Evolutionary conservation across 768 basidiomycete genomes (phyloP), one percentile per base, ranked within the genome.

Genomic region (Pisolithus orientalis): DNA sequence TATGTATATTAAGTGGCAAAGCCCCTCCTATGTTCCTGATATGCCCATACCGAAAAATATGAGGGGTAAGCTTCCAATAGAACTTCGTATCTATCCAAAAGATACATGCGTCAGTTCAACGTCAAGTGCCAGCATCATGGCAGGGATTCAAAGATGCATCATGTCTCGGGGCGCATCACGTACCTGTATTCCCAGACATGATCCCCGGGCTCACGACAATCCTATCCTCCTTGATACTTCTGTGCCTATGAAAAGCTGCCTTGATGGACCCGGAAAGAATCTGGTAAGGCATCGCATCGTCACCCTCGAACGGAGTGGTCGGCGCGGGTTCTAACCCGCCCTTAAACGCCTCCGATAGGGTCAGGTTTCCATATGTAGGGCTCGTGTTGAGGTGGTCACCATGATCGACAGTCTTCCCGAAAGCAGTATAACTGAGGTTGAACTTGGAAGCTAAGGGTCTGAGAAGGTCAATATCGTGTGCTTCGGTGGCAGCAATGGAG

Each of bases 41-140:
- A 47, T 69, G 70, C 17, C 62, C 65, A 53, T 88, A 90, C 16
- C 87, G 80, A 77, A 86, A 89, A 55, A 90, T 88, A 57, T 87
- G 84, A 49, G 53, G 55, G 1, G 67, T 66, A n/a, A 73, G 59
- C 47, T 70, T 66, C 77, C 77, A 79, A 57, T 79, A 78, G 54
- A 62, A 72, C n/a, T 62, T 61, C 13, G 76, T 79, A 49, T 78
- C 77, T 75, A 54, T 16, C 32, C 21, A 44, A 28, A 0, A 25
- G 21, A 34, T 13, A 34, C 34, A 34, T 11, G 13, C 11, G 13
- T 34, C 34, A 34, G 34, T 34, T 11, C 34, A 7, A 32, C 31
- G 6, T 8, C 2, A 10, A 32, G 10, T 9, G 9, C 6, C 31
- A 32, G 31, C 31, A 8, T 32, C 8, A 32, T 10, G 6, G 2